Evolutionary conservation across 192 early-diverging fungal species (phyloP).

Genomic region (Phycomyces blakesleeanus): DNA sequence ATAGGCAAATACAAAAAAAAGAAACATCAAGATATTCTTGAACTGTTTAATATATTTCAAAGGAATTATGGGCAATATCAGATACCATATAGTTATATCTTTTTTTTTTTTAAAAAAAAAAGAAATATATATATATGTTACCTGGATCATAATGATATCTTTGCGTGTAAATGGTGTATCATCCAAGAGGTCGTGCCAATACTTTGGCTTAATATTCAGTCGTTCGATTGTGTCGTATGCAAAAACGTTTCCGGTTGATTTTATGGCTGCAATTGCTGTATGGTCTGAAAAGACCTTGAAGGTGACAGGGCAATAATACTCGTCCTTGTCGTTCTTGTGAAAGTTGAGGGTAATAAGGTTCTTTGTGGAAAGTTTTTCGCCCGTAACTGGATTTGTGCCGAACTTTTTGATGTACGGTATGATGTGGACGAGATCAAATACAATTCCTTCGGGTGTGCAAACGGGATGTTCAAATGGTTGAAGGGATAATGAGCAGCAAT

Average conservation of each 20-base stretch:
- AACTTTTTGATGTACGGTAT: slow-evolving; percentile 75
- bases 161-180: slow-evolving; percentile 82
- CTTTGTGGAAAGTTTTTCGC: slow-evolving; percentile 65
- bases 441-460: slow-evolving; percentile 79
- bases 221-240: slow-evolving; percentile 80
- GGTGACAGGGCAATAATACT: slow-evolving; percentile 87
- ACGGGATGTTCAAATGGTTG: slow-evolving; percentile 82
- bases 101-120: too few relatives aligned
- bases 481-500: slow-evolving; percentile 88
- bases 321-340: slow-evolving; percentile 75
- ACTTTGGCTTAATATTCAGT: slow-evolving; percentile 80
- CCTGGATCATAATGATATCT: slow-evolving; percentile 88
- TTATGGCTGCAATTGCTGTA: slow-evolving; percentile 84
- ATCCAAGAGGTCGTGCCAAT: slow-evolving; percentile 84
- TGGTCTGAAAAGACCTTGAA: slow-evolving; percentile 82
- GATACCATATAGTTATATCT: too few relatives aligned
- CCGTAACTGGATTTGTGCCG: slow-evolving; percentile 84
- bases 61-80: too few relatives aligned
- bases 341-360: slow-evolving; percentile 77
- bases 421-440: slow-evolving; percentile 89
- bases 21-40: too few relatives aligned
- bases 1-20: too few relatives aligned
- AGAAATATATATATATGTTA: too few relatives aligned
- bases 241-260: slow-evolving; percentile 84
- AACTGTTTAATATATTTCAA: too few relatives aligned